phyloP scores from a whole-genome alignment of 805 yeast species.

The Teunomyces pallodes region DNA sequence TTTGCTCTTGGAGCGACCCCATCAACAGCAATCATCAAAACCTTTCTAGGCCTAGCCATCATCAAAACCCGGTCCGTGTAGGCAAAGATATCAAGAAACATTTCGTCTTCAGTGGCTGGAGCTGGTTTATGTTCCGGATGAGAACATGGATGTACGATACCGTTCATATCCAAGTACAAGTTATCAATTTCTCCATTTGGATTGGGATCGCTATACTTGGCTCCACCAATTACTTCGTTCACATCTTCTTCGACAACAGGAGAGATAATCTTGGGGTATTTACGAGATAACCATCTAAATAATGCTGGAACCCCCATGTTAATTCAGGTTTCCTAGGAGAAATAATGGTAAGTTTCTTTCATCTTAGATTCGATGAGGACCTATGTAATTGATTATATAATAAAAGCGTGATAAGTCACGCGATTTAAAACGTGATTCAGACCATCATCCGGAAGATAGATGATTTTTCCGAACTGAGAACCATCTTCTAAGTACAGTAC shows the following conservation, averaged over 20 bases:
- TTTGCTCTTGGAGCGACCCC: slow-evolving; percentile 99
- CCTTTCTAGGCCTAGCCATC: slow-evolving; percentile 94
- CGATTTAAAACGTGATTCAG: background rate
- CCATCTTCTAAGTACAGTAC: background rate
- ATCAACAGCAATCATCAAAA: slow-evolving; percentile 93
- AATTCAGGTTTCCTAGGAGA: background rate
- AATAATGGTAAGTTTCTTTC: background rate
- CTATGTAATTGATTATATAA: background rate
- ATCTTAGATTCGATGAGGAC: slow-evolving; percentile 1
- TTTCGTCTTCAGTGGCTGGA: slow-evolving; percentile 94
- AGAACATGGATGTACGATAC: slow-evolving; percentile 98
- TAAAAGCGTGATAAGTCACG: background rate
- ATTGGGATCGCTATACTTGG: slow-evolving; percentile 70
- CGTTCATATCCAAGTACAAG: slow-evolving; percentile 94
- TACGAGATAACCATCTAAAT: slow-evolving; percentile 90
- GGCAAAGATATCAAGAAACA: slow-evolving; percentile 89
- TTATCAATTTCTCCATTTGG: slow-evolving; percentile 97
- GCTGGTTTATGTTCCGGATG: slow-evolving; percentile 97
- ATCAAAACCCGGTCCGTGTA: slow-evolving; percentile 88
- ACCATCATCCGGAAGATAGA: background rate
- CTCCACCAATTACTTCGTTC: slow-evolving; percentile 46
- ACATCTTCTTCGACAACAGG: slow-evolving; percentile 81
- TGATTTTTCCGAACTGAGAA: background rate
- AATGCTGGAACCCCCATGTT: slow-evolving; percentile 96
- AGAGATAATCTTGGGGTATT: slow-evolving; percentile 90